Base-by-base conservation (phyloP, 768 basidiomycete genomes). In the Russula earlei region DNA sequence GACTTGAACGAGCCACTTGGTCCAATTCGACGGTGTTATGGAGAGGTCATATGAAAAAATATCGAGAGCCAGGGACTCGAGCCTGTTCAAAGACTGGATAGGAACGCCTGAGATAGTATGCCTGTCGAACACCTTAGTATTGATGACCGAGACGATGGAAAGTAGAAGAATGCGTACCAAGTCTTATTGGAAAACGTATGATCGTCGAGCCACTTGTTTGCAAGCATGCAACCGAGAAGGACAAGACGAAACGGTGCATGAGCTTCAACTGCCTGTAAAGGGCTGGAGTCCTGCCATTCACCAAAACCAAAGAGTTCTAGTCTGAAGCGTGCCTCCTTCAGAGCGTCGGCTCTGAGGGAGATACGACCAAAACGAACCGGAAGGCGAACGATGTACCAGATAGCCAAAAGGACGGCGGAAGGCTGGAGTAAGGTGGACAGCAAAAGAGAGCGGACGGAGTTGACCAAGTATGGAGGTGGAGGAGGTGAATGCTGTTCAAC, bases 141-240 rank as follows among this genome's bases (percentile, higher is more conserved):
- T 11, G 17, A 5, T 8, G 24, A 10, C 11, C 5, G 22, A 41
- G 44, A 52, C 10, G 7, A 20, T 0, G 45, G 12, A 5, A 5
- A 45, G 29, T 3, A 36, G 5, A 37, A 8, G 8, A 11, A 36
- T 27, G 67, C 82, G 57, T 67, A 88, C 88, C 88, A 91, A 52
- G 88, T 91, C 72, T 88, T 90, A 71, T 90, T 90, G 38, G 87
- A 89, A 69, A 90, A 91, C 0, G 88, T 90, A 64, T 91, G 88
- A 63, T 91, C 88, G 61, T 90, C 87, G 61, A 91, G 66, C 88
- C 88, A 90, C 70, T 91, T 91, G 68, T 90, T 90, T 19, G 87
- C 86, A 33, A 91, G 72, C 87, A 91, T 89, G 59, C 82, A 88
- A 19, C 88, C 88, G 22, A 91, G 74, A 22, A 91, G 77, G 55